Base-by-base conservation (phyloP, 169 alveolate genomes). In the Eimeria mitis region DNA sequence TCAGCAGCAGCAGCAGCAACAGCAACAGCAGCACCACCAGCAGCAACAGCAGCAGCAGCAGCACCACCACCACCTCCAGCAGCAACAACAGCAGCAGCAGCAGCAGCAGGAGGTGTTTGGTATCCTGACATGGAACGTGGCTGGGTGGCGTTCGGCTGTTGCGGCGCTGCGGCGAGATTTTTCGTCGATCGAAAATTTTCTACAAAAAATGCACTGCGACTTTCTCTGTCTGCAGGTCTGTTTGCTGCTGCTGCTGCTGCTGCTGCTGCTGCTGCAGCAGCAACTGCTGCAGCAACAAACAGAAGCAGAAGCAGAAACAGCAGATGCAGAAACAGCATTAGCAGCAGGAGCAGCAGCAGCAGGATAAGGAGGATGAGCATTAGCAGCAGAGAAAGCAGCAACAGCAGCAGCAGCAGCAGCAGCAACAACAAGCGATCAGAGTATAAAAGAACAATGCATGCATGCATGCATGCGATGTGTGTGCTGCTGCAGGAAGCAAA, bases 51-150 rank as follows among this genome's bases (percentile, higher is more conserved):
- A 83, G 52, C 75, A 52, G n/a, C 52, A 6, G 31, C 54, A 47
- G 31, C 73, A 83, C 75, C 90, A 47, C 37, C 90, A 47, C 56
- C 52, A 47, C 34, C 52, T 54, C 56, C 73, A 56, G 75, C 90
- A 83, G 90, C 54, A 56, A 54, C 73, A 83, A 75, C 75, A 81
- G 89, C 89, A 52, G 89, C 88, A 49, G 89, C 52, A 81, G 54
- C 75, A 23, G 73, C 90, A 83, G 88, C 88, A 49, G 88, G 68
- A 78, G 68, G 54, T 54, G 34, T 52, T 13, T 37, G 73, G 47
- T 21, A 54, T 83, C 2, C 3, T 83, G 37, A 83, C 90, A 23
- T 83, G 90, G 90, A 83, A 83, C 44, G 90, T 83, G 49, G 90
- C 90, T 1, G 90, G 90, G 25, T 83, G 90, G 90, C 70, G 90